Conservation (phyloP, 257 asterid species). For the Verbena officinalis region DNA sequence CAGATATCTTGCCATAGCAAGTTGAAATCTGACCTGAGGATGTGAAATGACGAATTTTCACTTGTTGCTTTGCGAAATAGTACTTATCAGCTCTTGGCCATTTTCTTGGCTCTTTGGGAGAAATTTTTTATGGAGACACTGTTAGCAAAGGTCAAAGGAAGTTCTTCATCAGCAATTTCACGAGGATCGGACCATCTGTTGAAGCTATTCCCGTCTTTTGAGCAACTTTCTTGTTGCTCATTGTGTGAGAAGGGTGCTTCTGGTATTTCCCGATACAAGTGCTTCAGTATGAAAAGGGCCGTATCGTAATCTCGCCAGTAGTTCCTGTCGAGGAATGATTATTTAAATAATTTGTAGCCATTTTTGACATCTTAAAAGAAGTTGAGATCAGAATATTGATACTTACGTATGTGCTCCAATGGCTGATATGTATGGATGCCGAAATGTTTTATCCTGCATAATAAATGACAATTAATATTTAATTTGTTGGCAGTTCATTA, state of each 20-base stretch:
- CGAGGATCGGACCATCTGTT: slow-evolving; percentile 62
- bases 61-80: background rate
- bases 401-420: slow-evolving; percentile 94
- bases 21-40: background rate
- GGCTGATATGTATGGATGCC: slow-evolving; percentile 91
- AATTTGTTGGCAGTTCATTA: background rate
- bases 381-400: background rate
- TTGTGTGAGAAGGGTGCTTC: slow-evolving; percentile 49
- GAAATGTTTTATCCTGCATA: slow-evolving; percentile 93
- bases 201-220: slow-evolving; percentile 34
- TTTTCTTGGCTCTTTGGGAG: slow-evolving; percentile 55
- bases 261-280: slow-evolving; percentile 76
- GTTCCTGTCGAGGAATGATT: slow-evolving; percentile 52
- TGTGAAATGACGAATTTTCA: background rate
- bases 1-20: too few species aligned
- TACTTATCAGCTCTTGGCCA: slow-evolving; percentile 29
- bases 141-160: slow-evolving; percentile 86
- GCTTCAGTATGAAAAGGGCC: slow-evolving; percentile 88
- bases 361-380: background rate
- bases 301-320: slow-evolving; percentile 96
- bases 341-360: background rate
- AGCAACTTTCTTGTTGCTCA: slow-evolving; percentile 42
- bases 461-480: background rate
- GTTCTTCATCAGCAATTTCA: slow-evolving; percentile 63
- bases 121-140: slow-evolving; percentile 50